Evolutionary conservation across 257 asterid species (phyloP).

Genomic region (Scutellaria baicalensis): DNA sequence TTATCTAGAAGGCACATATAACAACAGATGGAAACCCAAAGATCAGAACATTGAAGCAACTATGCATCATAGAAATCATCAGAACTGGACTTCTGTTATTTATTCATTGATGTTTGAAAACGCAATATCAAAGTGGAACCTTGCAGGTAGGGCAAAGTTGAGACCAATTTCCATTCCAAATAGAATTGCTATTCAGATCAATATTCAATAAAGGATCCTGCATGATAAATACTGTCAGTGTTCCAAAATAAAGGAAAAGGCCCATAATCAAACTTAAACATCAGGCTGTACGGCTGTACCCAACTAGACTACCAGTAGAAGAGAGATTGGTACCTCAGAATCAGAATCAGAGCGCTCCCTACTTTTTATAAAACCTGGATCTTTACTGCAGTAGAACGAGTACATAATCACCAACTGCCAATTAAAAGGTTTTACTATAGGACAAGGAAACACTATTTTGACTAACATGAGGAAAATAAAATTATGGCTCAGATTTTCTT

Average conservation of each 20-base stretch:
- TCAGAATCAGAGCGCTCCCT: constrained; percentile 38
- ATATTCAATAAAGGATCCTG: constrained; percentile 81
- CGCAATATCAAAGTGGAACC: constrained; percentile 35
- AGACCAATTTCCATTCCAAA: constrained; percentile 92
- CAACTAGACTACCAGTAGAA: not conserved
- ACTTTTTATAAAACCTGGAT: constrained; percentile 76
- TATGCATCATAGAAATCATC: constrained; percentile 13
- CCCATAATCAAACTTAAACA: not conserved
- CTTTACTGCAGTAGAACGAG: constrained; percentile 60
- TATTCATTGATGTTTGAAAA: constrained; percentile 3
- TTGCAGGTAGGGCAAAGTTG: constrained; percentile 99
- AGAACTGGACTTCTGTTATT: constrained; percentile 11
- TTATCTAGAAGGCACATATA: constrained; percentile 46
- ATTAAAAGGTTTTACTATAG: constrained; percentile 2
- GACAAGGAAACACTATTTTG: not conserved
- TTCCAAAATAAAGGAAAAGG: not conserved
- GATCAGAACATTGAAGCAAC: not conserved
- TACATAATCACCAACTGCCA: constrained; percentile 19
- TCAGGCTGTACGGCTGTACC: not conserved
- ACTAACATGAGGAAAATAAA: constrained; percentile 1
- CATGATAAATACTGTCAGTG: constrained; percentile 6
- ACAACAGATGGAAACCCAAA: constrained; percentile 3
- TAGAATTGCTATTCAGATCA: constrained; percentile 56
- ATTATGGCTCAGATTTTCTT: not conserved
- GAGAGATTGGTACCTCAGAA: constrained; percentile 47